Evolutionary conservation across 2,329 filamentous ascomycete genomes (phyloP).

Genomic region (Botrytis deweyae): DNA sequence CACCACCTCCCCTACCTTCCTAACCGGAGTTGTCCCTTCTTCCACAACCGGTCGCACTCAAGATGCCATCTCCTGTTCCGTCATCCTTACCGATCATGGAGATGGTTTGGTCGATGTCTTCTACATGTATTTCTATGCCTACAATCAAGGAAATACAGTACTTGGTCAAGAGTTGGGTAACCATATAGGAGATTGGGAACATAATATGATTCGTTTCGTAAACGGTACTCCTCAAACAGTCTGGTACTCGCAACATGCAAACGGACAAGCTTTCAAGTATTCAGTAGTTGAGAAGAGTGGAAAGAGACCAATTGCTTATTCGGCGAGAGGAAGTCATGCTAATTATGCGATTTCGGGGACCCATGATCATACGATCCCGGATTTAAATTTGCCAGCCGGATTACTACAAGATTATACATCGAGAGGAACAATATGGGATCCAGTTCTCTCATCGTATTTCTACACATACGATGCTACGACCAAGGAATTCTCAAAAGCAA

Average conservation of each 20-base stretch:
- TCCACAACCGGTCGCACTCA: constrained; percentile 48
- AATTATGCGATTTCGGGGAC: constrained; percentile 59
- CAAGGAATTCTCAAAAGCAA: constrained; percentile 29
- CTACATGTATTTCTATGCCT: constrained; percentile 42
- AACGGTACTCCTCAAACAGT: constrained; percentile 54
- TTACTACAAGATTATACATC: constrained; percentile 56
- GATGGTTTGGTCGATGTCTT: constrained; percentile 42
- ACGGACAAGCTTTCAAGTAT: constrained; percentile 64
- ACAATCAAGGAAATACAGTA: constrained; percentile 39
- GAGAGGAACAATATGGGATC: constrained; percentile 59
- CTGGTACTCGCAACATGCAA: constrained; percentile 63
- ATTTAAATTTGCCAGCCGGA: constrained; percentile 54
- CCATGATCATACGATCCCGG: constrained; percentile 64
- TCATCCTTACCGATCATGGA: constrained; percentile 59
- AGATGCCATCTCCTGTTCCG: constrained; percentile 49
- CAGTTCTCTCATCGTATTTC: constrained; percentile 52
- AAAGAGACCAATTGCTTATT: constrained; percentile 56
- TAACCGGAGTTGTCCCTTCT: constrained; percentile 54
- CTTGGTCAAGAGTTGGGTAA: constrained; percentile 38
- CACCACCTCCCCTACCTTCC: constrained; percentile 47
- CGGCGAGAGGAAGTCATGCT: constrained; percentile 61
- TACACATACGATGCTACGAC: constrained; percentile 51
- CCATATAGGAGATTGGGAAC: constrained; percentile 67
- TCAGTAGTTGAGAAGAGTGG: constrained; percentile 52
- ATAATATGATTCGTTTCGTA: constrained; percentile 65